Evolutionary conservation across 306 rosid species (phyloP).

Genomic region (Ziziphus jujuba): DNA sequence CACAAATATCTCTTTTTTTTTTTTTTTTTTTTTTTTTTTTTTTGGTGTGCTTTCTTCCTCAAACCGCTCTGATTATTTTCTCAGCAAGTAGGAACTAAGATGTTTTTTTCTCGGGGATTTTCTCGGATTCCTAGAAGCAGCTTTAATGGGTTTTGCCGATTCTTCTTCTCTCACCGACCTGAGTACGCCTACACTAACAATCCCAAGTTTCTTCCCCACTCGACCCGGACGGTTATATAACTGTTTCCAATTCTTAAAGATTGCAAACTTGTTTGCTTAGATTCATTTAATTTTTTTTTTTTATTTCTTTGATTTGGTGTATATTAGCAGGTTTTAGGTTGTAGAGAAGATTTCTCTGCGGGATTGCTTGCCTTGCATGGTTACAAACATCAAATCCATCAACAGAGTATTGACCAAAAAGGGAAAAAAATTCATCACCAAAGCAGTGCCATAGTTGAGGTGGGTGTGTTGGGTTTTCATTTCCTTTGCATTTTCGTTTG

Average conservation of each 20-base stretch:
- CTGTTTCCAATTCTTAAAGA: background rate
- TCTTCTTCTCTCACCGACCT: slow-evolving; percentile 35
- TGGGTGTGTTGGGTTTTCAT: slow-evolving; percentile 20
- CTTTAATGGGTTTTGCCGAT: slow-evolving; percentile 41
- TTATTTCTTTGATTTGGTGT: slow-evolving; percentile 16
- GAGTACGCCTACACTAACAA: slow-evolving; percentile 27
- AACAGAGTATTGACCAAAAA: too few species aligned
- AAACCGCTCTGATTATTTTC: background rate
- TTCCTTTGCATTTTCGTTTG: slow-evolving; percentile 6
- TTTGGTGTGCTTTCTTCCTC: too few species aligned
- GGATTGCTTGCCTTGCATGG: slow-evolving; percentile 43
- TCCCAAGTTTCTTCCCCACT: slow-evolving; percentile 26
- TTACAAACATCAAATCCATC: slow-evolving; percentile 64
- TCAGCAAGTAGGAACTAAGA: slow-evolving; percentile 16
- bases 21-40: too few species aligned
- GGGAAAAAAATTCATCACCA: slow-evolving; percentile 81
- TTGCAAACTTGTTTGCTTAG: background rate
- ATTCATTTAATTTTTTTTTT: background rate
- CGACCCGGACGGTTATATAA: slow-evolving; percentile 44
- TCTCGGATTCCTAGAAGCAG: slow-evolving; percentile 50
- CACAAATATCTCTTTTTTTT: background rate
- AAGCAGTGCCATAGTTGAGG: slow-evolving; percentile 79
- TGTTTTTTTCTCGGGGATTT: slow-evolving; percentile 53
- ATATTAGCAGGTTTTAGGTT: slow-evolving; percentile 53
- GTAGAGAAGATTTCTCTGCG: slow-evolving; percentile 38